Evolutionary conservation across 768 basidiomycete species (phyloP).

Genomic region (Auricularia sp.): DNA sequence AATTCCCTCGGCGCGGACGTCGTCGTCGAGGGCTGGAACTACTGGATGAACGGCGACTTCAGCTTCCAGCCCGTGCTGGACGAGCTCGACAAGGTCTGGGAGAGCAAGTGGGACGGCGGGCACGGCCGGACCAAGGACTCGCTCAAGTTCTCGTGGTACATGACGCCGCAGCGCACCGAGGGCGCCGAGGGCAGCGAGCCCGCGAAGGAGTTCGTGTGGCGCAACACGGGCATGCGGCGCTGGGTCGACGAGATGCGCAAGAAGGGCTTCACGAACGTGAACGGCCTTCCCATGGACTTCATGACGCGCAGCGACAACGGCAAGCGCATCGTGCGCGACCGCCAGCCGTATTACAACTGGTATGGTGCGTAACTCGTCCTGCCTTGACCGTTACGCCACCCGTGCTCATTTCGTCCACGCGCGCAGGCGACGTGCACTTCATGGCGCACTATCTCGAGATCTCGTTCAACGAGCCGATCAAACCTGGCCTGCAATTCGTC

Average conservation of each 20-base stretch:
- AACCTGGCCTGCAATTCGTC: background rate
- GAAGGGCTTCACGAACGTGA: background rate
- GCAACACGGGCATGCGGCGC: background rate
- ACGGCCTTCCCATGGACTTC: background rate
- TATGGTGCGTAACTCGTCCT: background rate
- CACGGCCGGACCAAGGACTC: too few species aligned
- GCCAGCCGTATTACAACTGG: background rate
- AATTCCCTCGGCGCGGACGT: background rate
- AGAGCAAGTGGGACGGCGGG: background rate
- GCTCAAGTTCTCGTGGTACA: background rate
- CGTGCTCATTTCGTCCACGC: background rate
- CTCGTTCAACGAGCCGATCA: background rate
- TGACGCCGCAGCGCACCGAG: background rate
- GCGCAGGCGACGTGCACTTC: constrained; percentile 1
- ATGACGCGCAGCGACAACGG: background rate
- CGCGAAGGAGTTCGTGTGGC: background rate
- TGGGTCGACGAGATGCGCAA: background rate
- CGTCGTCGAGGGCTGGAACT: background rate
- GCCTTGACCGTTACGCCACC: background rate
- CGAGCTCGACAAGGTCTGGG: background rate
- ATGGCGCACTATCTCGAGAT: background rate
- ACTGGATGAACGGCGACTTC: background rate
- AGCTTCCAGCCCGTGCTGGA: background rate
- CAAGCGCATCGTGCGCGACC: background rate
- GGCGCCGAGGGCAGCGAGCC: background rate